These are phyloP conservation scores for Ophiostoma populinum DNA, from an alignment of 2,329 filamentous ascomycete species.

Conservation along the genomic window DNA sequence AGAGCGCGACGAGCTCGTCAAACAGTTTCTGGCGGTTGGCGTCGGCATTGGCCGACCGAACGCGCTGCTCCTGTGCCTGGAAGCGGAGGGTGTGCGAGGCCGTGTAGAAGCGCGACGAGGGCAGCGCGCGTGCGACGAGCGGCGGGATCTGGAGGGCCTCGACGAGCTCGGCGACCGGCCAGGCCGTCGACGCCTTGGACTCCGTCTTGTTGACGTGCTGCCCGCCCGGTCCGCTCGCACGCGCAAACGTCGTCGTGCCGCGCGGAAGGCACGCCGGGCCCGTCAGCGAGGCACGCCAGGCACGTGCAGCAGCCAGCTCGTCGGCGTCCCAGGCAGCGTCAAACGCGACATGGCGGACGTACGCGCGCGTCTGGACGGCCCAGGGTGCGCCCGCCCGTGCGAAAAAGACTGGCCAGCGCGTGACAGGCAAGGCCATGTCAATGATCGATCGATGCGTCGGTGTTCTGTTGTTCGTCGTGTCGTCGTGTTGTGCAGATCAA, in stretches of 20 bases:
- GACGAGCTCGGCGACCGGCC: slow-evolving; percentile 28
- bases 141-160: slow-evolving; percentile 27
- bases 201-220: slow-evolving; percentile 51
- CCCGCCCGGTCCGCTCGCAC: slow-evolving; percentile 43
- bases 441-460: too few species aligned
- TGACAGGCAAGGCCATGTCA: too few species aligned
- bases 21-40: slow-evolving; percentile 32
- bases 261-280: slow-evolving; percentile 25
- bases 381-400: too few species aligned
- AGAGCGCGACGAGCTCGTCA: slow-evolving; percentile 31
- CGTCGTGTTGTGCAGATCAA: too few species aligned
- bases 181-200: slow-evolving; percentile 38
- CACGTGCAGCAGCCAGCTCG: slow-evolving; percentile 31
- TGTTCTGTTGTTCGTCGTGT: too few species aligned
- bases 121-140: slow-evolving; percentile 27
- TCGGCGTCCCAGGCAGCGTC: slow-evolving; percentile 32
- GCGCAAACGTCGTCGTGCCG: slow-evolving; percentile 34
- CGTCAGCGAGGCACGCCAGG: slow-evolving; percentile 31
- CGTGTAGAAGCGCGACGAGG: slow-evolving; percentile 37
- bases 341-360: slow-evolving; percentile 26
- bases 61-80: slow-evolving; percentile 36
- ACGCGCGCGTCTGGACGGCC: background rate
- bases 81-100: slow-evolving; percentile 35
- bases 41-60: slow-evolving; percentile 31
- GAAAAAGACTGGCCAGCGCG: too few species aligned